Evolutionary conservation across 139 green algal genomes (phyloP).

Genomic region (Ostreobium quekettii): DNA sequence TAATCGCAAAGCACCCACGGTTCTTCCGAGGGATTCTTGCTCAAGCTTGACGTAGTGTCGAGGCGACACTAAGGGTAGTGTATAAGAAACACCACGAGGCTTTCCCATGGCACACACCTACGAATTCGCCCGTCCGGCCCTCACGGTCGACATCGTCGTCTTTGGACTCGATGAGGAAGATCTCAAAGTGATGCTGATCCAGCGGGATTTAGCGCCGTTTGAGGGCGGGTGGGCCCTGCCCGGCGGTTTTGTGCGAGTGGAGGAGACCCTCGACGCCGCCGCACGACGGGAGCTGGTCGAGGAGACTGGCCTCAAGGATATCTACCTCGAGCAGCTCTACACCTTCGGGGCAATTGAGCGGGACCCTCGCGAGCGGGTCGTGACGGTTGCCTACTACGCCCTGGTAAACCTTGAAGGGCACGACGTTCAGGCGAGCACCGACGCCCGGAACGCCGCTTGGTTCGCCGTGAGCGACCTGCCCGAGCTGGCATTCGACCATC

Average conservation of each 20-base stretch:
- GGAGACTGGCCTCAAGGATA: constrained; percentile 47
- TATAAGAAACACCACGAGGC: too few relatives aligned
- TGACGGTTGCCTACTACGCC: constrained; percentile 70
- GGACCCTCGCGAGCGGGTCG: constrained; percentile 74
- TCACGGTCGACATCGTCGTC: constrained; percentile 61
- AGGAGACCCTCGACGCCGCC: constrained; percentile 58
- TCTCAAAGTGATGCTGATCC: constrained; percentile 63
- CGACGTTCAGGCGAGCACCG: too few relatives aligned
- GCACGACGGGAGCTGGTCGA: constrained; percentile 76
- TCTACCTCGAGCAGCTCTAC: constrained; percentile 46
- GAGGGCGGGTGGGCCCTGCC: constrained; percentile 72
- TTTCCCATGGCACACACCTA: too few relatives aligned
- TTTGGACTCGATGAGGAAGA: too few relatives aligned
- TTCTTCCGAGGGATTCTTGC: too few relatives aligned
- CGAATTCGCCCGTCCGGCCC: constrained; percentile 48
- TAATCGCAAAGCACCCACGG: too few relatives aligned
- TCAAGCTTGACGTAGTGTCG: too few relatives aligned
- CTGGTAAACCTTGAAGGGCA: too few relatives aligned
- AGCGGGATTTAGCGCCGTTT: constrained; percentile 26
- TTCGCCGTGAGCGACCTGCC: constrained; percentile 35
- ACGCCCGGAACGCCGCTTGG: constrained; percentile 50
- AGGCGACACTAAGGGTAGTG: too few relatives aligned
- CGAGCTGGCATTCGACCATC: constrained; percentile 56
- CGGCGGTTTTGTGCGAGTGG: constrained; percentile 80
- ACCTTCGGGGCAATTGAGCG: constrained; percentile 74